phyloP scores from a whole-genome alignment of 768 basidiomycete genomes.

The Mycena capillaripes region DNA sequence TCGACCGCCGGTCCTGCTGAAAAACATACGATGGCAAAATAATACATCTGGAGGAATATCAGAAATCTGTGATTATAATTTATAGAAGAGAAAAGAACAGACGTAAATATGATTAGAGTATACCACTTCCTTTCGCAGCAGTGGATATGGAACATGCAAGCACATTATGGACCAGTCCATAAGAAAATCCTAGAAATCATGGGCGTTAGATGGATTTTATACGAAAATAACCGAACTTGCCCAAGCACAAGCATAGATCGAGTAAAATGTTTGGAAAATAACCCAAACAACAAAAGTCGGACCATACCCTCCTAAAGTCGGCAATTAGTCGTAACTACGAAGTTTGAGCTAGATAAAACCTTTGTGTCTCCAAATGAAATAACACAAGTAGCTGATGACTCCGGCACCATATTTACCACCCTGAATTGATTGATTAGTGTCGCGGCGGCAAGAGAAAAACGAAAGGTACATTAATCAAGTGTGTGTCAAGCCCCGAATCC shows the following conservation, averaged over 20 bases:
- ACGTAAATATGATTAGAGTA: conserved; percentile 78
- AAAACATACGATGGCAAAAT: conserved; percentile 77
- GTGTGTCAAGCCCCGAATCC: conserved; percentile 81
- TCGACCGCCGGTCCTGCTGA: not conserved
- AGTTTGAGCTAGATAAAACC: conserved; percentile 53
- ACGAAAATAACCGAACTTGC: not conserved
- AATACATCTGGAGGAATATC: conserved; percentile 70
- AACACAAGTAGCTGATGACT: conserved; percentile 75
- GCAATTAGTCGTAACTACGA: not conserved
- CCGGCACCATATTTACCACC: conserved; percentile 87
- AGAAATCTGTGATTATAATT: not conserved
- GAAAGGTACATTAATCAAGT: conserved; percentile 85
- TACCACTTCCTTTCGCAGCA: conserved; percentile 82
- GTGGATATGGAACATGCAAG: conserved; percentile 63
- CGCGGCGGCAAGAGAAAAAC: not conserved
- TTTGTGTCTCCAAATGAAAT: conserved; percentile 83
- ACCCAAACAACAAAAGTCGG: conserved; percentile 26
- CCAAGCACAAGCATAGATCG: conserved; percentile 12
- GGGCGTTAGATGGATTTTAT: not conserved
- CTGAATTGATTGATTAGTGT: conserved; percentile 52
- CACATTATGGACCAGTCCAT: conserved; percentile 94
- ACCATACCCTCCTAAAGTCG: conserved; percentile 13
- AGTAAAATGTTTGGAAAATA: conserved; percentile 33
- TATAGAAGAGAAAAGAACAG: conserved; percentile 36
- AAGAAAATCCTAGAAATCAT: conserved; percentile 72